phyloP scores from a whole-genome alignment of 306 rosid species.

The Prunus mongolica region DNA sequence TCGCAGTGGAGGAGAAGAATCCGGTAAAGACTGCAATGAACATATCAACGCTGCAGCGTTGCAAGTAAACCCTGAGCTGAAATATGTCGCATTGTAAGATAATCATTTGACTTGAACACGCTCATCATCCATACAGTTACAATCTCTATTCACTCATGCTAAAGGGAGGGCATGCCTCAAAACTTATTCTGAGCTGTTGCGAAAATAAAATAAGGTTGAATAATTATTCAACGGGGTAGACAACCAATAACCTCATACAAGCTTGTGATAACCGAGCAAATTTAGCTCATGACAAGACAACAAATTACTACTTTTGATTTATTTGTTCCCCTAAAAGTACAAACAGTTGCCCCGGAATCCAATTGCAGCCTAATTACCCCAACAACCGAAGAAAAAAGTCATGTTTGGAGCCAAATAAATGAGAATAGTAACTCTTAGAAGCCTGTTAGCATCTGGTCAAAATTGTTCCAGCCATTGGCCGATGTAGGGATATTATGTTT shows the following conservation, averaged over 20 bases:
- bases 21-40: too few species aligned
- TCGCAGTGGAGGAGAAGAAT: background rate
- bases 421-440: background rate
- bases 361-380: background rate
- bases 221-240: background rate
- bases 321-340: background rate
- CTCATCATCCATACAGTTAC: too few species aligned
- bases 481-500: background rate
- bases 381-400: background rate
- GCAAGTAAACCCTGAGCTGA: too few species aligned
- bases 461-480: conserved; percentile 14
- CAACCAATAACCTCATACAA: background rate
- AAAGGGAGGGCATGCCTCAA: too few species aligned
- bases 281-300: background rate
- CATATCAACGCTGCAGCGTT: too few species aligned
- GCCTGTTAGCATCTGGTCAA: conserved; percentile 15
- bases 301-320: background rate
- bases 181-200: too few species aligned
- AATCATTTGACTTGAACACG: too few species aligned
- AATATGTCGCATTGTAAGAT: too few species aligned
- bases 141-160: too few species aligned
- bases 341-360: background rate
- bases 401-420: background rate
- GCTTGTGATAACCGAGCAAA: conserved; percentile 5
- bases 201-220: too few species aligned